These are phyloP conservation scores for Fraxinus angustifolia DNA, from an alignment of 305 asterid genomes.

Conservation along the genomic window DNA sequence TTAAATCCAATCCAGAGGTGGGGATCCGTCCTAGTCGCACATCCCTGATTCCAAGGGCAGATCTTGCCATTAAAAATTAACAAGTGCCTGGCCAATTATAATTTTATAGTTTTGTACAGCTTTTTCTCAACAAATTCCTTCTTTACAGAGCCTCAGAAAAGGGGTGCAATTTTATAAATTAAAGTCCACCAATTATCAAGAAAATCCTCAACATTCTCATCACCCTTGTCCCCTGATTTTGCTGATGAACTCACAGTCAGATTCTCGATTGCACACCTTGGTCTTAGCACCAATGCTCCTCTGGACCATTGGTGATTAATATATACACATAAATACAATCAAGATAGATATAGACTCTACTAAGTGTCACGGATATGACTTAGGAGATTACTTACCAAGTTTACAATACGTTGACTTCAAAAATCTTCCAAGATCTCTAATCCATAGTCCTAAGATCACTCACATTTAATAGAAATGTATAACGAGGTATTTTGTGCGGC, in stretches of 20 bases:
- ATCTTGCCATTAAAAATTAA: slow-evolving; percentile 23
- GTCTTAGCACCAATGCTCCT: slow-evolving; percentile 21
- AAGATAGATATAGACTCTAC: not conserved
- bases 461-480: too few species aligned
- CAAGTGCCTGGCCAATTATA: not conserved
- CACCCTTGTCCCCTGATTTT: slow-evolving; percentile 15
- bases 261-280: slow-evolving; percentile 18
- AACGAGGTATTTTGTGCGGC: too few species aligned
- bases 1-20: slow-evolving; percentile 25
- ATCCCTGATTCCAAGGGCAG: slow-evolving; percentile 35
- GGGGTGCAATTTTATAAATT: slow-evolving; percentile 12
- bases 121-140: slow-evolving; percentile 30
- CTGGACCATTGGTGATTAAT: slow-evolving; percentile 16
- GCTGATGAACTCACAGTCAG: slow-evolving; percentile 7
- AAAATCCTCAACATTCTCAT: not conserved
- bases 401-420: not conserved
- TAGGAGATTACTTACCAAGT: not conserved
- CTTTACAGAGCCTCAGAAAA: slow-evolving; percentile 32
- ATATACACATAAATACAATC: not conserved
- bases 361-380: not conserved
- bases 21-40: slow-evolving; percentile 28
- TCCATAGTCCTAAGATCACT: too few species aligned
- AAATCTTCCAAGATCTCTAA: not conserved
- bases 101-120: slow-evolving; percentile 25
- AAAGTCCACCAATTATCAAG: slow-evolving; percentile 14